Percentiles rank a stretch among this genome's conserved stretches.
Evolutionary conservation across 495 filamentous ascomycete genomes (phyloP).

Genomic region (Tirmania nivea): DNA sequence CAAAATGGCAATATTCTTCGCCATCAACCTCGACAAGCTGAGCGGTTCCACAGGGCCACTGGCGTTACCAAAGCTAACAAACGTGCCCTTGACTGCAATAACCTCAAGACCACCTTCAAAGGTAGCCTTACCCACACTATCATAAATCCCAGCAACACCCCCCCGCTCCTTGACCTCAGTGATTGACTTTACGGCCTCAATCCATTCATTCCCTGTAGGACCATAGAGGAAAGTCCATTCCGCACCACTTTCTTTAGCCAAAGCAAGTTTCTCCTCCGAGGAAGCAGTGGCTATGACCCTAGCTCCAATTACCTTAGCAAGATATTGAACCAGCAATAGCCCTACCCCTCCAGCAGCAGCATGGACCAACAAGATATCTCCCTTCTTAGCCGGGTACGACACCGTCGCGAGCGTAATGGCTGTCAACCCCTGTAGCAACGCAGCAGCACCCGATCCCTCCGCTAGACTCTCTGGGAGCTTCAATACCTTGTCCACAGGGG

Average conservation of each 20-base stretch:
- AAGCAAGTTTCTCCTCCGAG: slow-evolving; percentile 45
- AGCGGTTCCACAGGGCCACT: slow-evolving; percentile 63
- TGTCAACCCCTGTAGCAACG: slow-evolving; percentile 65
- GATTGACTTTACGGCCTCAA: slow-evolving; percentile 41
- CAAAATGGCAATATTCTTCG: slow-evolving; percentile 64
- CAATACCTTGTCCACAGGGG: slow-evolving; percentile 32
- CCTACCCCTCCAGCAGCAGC: slow-evolving; percentile 85
- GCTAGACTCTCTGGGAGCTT: slow-evolving; percentile 42
- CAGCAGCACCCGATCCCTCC: slow-evolving; percentile 42
- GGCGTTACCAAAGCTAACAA: slow-evolving; percentile 77
- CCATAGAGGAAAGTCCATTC: slow-evolving; percentile 52
- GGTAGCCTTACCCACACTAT: slow-evolving; percentile 70
- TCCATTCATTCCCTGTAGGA: slow-evolving; percentile 39
- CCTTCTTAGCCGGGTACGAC: slow-evolving; percentile 46
- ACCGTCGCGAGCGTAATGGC: slow-evolving; percentile 67
- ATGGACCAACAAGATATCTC: slow-evolving; percentile 72
- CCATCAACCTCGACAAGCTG: slow-evolving; percentile 37
- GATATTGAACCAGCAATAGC: slow-evolving; percentile 50
- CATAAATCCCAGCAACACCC: slow-evolving; percentile 66
- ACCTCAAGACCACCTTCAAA: slow-evolving; percentile 67
- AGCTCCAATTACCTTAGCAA: slow-evolving; percentile 46
- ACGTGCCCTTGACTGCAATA: slow-evolving; percentile 58
- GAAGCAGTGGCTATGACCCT: slow-evolving; percentile 67
- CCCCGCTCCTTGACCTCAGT: slow-evolving; percentile 22
- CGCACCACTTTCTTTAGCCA: slow-evolving; percentile 47